Conservation (phyloP, 495 filamentous ascomycete genomes). For the Penicillium macrosclerotiorum region DNA sequence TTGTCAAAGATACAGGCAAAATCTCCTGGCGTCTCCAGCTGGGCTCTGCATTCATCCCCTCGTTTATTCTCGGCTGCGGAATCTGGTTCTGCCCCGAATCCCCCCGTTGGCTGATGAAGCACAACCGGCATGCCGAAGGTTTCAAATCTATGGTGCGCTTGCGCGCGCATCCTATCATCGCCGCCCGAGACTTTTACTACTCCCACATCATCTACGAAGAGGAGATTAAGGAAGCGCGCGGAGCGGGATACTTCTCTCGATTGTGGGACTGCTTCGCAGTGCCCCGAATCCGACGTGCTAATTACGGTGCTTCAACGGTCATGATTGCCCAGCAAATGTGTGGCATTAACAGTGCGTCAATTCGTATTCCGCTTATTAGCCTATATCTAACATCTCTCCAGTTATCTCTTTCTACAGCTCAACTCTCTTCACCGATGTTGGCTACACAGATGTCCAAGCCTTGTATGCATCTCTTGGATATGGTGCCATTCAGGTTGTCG, state of each 20-base stretch:
- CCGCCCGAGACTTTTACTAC: slow-evolving; percentile 36
- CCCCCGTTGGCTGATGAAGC: slow-evolving; percentile 66
- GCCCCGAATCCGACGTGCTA: slow-evolving; percentile 61
- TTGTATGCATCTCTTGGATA: slow-evolving; percentile 66
- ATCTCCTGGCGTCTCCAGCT: slow-evolving; percentile 67
- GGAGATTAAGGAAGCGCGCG: slow-evolving; percentile 39
- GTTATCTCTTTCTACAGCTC: slow-evolving; percentile 83
- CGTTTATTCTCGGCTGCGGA: slow-evolving; percentile 56
- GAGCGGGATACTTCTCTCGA: slow-evolving; percentile 52
- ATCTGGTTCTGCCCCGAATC: slow-evolving; percentile 67
- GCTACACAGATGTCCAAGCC: slow-evolving; percentile 53
- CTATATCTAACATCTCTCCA: slow-evolving; percentile 17
- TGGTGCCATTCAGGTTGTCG: slow-evolving; percentile 66
- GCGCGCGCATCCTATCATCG: slow-evolving; percentile 46
- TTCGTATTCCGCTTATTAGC: neutral
- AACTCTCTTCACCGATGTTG: slow-evolving; percentile 64
- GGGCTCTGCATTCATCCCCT: slow-evolving; percentile 65
- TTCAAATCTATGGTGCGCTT: slow-evolving; percentile 56
- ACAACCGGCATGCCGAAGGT: slow-evolving; percentile 47
- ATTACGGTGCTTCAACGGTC: slow-evolving; percentile 59
- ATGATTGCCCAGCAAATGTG: slow-evolving; percentile 57
- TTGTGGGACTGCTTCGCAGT: slow-evolving; percentile 61
- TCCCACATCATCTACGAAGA: slow-evolving; percentile 57
- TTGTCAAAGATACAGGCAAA: slow-evolving; percentile 51
- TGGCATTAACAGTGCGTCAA: slow-evolving; percentile 46